Conservation (phyloP, 768 basidiomycete genomes). For the Leucocoprinus birnbaumii region DNA sequence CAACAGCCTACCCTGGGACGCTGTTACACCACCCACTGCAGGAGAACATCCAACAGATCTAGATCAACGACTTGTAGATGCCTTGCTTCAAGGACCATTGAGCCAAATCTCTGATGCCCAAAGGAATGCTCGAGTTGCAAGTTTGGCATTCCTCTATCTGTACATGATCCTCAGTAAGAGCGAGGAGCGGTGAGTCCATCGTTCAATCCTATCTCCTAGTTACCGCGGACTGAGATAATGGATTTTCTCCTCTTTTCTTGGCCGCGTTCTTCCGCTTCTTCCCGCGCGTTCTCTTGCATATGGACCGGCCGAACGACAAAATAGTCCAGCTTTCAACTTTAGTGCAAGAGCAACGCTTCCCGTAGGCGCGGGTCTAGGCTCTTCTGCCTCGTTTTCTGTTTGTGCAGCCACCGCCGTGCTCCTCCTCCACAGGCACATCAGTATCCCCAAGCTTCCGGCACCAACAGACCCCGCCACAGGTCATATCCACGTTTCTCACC, state of each 20-base stretch:
- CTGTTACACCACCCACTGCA: conserved; percentile 49
- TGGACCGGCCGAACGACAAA: neutral
- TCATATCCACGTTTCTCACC: conserved; percentile 61
- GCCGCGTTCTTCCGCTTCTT: conserved; percentile 17
- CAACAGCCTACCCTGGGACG: conserved; percentile 75
- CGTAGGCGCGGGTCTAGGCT: conserved; percentile 93
- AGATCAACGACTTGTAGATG: conserved; percentile 70
- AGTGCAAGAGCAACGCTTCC: conserved; percentile 86
- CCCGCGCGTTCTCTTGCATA: conserved; percentile 3
- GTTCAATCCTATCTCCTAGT: conserved; percentile 2
- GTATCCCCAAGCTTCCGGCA: conserved; percentile 46
- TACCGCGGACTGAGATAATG: conserved; percentile 6
- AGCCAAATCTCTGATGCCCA: conserved; percentile 30
- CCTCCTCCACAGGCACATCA: conserved; percentile 69
- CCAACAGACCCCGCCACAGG: conserved; percentile 41
- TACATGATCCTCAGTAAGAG: conserved; percentile 76
- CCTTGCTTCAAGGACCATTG: conserved; percentile 52
- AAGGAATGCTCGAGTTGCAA: conserved; percentile 38
- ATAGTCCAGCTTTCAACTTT: conserved; percentile 77
- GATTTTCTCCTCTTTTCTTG: conserved; percentile 12
- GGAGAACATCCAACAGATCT: conserved; percentile 61
- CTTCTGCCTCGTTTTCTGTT: conserved; percentile 92
- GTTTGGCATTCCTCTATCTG: conserved; percentile 85
- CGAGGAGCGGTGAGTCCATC: conserved; percentile 49
- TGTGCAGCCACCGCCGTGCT: conserved; percentile 82